Evolutionary conservation across 78 protist genomes (phyloP), one percentile per base, ranked within the genome.

Genomic region (Pirum gemmata): DNA sequence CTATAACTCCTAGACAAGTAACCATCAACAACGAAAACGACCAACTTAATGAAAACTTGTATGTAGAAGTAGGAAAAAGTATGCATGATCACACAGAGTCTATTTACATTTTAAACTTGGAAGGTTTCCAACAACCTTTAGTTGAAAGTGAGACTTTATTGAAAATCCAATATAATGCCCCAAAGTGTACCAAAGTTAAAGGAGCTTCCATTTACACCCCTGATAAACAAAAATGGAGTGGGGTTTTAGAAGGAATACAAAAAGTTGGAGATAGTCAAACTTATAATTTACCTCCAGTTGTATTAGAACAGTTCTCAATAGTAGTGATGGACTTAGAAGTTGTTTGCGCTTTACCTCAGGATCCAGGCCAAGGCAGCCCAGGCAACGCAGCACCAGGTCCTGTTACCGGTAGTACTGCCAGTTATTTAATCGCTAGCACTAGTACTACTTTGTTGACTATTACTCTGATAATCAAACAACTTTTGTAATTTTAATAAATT

Each of bases 71-170:
- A 0, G 86, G 86, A 0, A 73, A 26, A 73, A 40, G 75, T 18
- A 21, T 73, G 25, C 73, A 82, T n/a, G 36, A 73, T 18, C 34
- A 41, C n/a, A n/a, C 67, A 0, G 79, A 82, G 18, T 0, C 86
- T 18, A 61, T 82, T 41, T 82, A 25, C 86, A 41, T 82, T 27
- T 21, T n/a, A 61, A 82, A 82, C 18, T 39, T 82, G 86, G 86
- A 82, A 21, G 86, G 86, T 18, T 25, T 82, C 8, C 2, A 39
- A 35, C 0, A 36, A 35, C 86, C 86, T 18, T 8, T 82, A 25
- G 18, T 18, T 21, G 35, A 41, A 25, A 31, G 73, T 73, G n/a
- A 31, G 29, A 82, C 61, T n/a, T 33, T 61, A 5, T 41, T 82
- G 0, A 41, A 61, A n/a, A 73, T 82, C 67, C 5, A 51, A 51